Conservation (phyloP, 495 filamentous ascomycete genomes). For the Beverwykella pulmonaria region DNA sequence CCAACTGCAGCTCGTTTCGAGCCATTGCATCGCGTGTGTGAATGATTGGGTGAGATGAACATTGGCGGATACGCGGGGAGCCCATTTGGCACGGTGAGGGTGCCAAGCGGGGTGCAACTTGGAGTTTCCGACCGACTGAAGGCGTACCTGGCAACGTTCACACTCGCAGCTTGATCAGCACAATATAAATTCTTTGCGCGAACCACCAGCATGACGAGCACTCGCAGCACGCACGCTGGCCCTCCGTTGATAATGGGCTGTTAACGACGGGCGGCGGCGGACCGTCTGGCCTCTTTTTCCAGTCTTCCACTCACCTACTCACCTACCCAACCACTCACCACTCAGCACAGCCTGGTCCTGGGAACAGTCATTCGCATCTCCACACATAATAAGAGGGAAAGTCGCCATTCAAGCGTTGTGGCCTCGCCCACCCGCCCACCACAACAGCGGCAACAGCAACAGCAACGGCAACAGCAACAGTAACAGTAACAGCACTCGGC, state of each 20-base stretch:
- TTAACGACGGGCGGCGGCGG: slow-evolving; percentile 4
- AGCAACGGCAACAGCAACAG: too few relatives aligned
- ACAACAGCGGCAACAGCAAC: too few relatives aligned
- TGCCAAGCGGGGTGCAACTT: slow-evolving; percentile 27
- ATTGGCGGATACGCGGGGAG: slow-evolving; percentile 11
- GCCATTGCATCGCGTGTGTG: slow-evolving; percentile 17
- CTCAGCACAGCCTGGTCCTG: neutral
- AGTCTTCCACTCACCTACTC: neutral
- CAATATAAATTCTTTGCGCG: slow-evolving; percentile 6
- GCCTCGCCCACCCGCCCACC: neutral
- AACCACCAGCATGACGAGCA: neutral
- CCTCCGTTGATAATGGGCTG: neutral
- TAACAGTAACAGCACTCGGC: neutral
- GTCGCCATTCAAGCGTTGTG: neutral
- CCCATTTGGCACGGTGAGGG: neutral
- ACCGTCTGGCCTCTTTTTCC: too few relatives aligned
- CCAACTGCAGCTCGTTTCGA: neutral
- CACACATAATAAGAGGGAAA: neutral
- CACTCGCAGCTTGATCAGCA: neutral
- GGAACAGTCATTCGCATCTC: neutral
- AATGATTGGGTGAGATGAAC: slow-evolving; percentile 28
- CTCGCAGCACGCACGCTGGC: neutral
- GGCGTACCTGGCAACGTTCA: neutral
- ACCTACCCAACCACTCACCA: neutral
- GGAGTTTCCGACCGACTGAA: neutral